A percentile compares a stretch with the other conserved stretches of the same genome.
Conservation (phyloP, 2,329 filamentous ascomycete genomes). For the Hymenoscyphus scutula region DNA sequence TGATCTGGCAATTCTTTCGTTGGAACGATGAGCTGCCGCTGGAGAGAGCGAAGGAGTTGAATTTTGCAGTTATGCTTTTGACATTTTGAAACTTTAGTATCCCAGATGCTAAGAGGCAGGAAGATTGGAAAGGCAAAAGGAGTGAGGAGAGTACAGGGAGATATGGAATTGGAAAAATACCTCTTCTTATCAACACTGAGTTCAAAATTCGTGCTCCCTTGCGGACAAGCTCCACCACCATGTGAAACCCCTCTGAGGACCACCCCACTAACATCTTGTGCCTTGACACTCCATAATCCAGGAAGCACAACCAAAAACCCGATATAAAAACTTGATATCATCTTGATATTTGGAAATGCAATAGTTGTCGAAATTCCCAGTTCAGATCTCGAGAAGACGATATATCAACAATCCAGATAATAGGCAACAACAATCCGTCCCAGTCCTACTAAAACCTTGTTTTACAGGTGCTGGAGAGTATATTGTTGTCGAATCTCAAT, state of each 20-base stretch:
- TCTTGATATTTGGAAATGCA: background rate
- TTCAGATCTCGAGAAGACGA: background rate
- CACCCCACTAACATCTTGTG: background rate
- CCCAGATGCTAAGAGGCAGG: too few species aligned
- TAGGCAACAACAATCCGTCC: background rate
- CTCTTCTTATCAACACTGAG: conserved; percentile 4
- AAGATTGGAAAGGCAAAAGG: too few species aligned
- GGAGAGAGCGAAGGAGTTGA: conserved; percentile 1
- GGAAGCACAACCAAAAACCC: background rate
- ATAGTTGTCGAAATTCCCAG: background rate
- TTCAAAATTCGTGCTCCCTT: conserved; percentile 2
- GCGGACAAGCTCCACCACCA: conserved; percentile 7
- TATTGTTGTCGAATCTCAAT: background rate
- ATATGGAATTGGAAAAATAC: background rate
- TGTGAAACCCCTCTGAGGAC: background rate
- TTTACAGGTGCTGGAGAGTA: background rate
- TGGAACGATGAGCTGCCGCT: background rate
- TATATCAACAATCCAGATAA: background rate
- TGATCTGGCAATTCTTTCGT: conserved; percentile 16
- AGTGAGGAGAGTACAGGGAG: too few species aligned
- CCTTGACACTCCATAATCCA: background rate
- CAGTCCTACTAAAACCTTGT: background rate
- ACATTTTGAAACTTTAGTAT: background rate
- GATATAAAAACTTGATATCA: background rate
- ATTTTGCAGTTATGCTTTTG: conserved; percentile 8